These are phyloP conservation scores for Leccinum solheimii DNA, from an alignment of 1,284 basidiomycete species.

Conservation along the genomic window DNA sequence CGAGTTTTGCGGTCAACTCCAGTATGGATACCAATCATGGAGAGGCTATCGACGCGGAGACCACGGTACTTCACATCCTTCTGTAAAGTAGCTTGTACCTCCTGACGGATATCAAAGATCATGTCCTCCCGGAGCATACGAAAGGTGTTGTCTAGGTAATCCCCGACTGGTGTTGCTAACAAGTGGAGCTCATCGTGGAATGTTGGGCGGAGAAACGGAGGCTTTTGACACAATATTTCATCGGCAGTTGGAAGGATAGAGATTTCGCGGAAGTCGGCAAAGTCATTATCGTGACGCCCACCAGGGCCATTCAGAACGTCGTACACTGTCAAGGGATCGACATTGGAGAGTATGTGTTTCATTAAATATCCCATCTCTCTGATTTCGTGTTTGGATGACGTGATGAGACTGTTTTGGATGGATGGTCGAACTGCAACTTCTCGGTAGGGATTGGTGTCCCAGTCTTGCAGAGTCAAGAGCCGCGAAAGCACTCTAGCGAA, in stretches of 20 bases:
- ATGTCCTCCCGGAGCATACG: slow-evolving; percentile 66
- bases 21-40: slow-evolving; percentile 39
- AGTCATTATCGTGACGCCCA: slow-evolving; percentile 68
- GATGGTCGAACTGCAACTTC: slow-evolving; percentile 24
- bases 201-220: slow-evolving; percentile 23
- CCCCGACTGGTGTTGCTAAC: slow-evolving; percentile 37
- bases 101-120: slow-evolving; percentile 61
- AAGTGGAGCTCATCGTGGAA: slow-evolving; percentile 41
- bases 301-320: slow-evolving; percentile 41
- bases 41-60: slow-evolving; percentile 40
- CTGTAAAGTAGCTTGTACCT: slow-evolving; percentile 44
- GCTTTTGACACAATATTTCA: slow-evolving; percentile 48
- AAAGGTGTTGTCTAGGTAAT: slow-evolving; percentile 64
- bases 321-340: slow-evolving; percentile 7
- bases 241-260: slow-evolving; percentile 60
- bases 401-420: slow-evolving; percentile 15
- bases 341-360: slow-evolving; percentile 39
- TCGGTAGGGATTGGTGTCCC: slow-evolving; percentile 14
- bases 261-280: slow-evolving; percentile 53
- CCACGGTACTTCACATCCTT: slow-evolving; percentile 46
- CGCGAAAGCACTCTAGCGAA: slow-evolving; percentile 53
- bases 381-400: slow-evolving; percentile 38
- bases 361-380: slow-evolving; percentile 44
- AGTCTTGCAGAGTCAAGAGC: slow-evolving; percentile 36
- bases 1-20: slow-evolving; percentile 37